These are phyloP conservation scores for Tuber brumale DNA, from an alignment of 495 filamentous ascomycete genomes.

Conservation along the genomic window DNA sequence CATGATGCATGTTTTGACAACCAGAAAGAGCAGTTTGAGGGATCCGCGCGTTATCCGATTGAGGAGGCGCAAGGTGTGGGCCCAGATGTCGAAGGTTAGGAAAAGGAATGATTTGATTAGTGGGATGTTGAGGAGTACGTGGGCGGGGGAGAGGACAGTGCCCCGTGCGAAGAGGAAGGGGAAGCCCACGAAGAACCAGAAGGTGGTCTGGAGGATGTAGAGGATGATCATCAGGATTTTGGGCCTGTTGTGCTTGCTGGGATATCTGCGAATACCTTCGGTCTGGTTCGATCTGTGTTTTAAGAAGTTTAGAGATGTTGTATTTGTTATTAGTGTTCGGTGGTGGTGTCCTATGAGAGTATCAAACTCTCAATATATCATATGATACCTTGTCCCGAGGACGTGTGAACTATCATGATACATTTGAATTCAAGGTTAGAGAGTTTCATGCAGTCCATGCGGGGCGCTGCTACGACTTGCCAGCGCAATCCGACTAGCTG, in stretches of 20 bases:
- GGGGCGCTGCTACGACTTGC: background rate
- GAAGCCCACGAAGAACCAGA: background rate
- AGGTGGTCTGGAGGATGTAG: background rate
- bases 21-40: background rate
- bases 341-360: background rate
- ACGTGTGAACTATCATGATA: background rate
- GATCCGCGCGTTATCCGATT: background rate
- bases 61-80: background rate
- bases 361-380: background rate
- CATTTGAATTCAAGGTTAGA: background rate
- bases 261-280: background rate
- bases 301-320: background rate
- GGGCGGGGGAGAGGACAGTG: background rate
- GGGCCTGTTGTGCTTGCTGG: background rate
- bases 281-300: background rate
- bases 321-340: background rate
- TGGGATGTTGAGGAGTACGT: background rate
- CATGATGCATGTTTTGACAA: background rate
- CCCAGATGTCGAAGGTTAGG: background rate
- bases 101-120: background rate
- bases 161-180: background rate
- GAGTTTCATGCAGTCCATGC: background rate
- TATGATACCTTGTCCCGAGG: background rate
- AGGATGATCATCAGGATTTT: background rate
- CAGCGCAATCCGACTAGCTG: background rate